Evolutionary conservation across 805 yeast genomes (phyloP), one percentile per base, ranked within the genome.

Genomic region (Candida jianshihensis): DNA sequence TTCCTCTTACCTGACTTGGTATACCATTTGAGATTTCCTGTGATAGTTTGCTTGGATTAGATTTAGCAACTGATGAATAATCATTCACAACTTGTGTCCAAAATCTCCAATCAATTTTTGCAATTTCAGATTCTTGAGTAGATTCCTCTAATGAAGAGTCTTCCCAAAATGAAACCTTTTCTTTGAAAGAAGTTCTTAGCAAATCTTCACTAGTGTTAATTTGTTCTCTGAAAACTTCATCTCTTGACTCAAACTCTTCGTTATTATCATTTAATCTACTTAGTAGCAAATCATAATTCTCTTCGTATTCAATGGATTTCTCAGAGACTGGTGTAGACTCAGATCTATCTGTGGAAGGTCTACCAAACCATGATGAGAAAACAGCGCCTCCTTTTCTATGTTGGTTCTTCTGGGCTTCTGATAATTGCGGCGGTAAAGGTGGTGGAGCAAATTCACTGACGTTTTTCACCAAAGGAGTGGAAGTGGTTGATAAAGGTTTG

Each of bases 61-160:
- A 63, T 35, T 71, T 66, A 2, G 88, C 88, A 8, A 82, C 78
- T 0, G 59, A 53, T n/a, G 78, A 68, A 52, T 87, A 86, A 55
- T 88, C 82, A 43, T 81, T 77, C 4, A 87, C 86, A 14, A 89
- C 83, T 26, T 64, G 64, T 6, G 89, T 73, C 97, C 97, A 90
- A 55, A 86, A 84, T 31, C 82, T 84, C 92, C 92, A 84, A 53
- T 82, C 85, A 32, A 79, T 70, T 19, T 70, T 63, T 4, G 46
- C 30, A 24, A 60, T 43, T 25, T 50, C 52, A 1, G 43, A 61
- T 10, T 66, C 57, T 32, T 61, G 62, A 42, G 60, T n/a, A 12
- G 34, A 34, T 9, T 39, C 41, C 15, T 32, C 34, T 8, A 39
- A 46, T 7, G 39, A 20, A 2, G 37, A 29, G 15, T 32, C 40